Base-by-base conservation (phyloP, 805 yeast species). In the Candida lessepsii region DNA sequence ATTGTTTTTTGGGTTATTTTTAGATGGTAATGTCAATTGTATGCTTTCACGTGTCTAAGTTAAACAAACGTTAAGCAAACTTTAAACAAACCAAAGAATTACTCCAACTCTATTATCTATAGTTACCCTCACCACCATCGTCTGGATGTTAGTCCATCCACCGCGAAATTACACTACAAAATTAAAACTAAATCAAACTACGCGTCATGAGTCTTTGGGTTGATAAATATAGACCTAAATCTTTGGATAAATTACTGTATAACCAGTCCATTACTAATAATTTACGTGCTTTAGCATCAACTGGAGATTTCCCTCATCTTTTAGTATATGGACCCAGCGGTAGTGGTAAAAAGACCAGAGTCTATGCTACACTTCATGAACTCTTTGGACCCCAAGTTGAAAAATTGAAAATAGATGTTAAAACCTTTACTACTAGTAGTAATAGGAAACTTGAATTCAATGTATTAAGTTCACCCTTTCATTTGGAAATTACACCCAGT, bases 301-400 rank as follows among this genome's bases (percentile, higher is more conserved):
- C 86, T 2, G 90, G 89, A 0, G 97, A 93, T 59, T 82, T 93
- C 54, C 99, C 99, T 2, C 99, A 93, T 66, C 62, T 93, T 34
- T 67, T 93, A 19, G 77, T 93, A 2, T 91, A 91, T 58, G 99
- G 99, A 0, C 98, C 99, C 1, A 80, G 89, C 26, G 99, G 99
- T 4, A 87, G 95, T 11, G 99, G 99, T 43, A 93, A 93, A 59
- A 95, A 93, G 68, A 93, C 99, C 8, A 76, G 99, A 48, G 85
- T 89, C 6, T 74, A 88, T 61, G 80, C 95, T 5, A 73, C 95
- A 2, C 64, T 93, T 39, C 73, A 79, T 41, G 87, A 87, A 50
- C 71, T 93, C 25, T 93, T 83, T 54, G 98, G 98, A 0, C 61
- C 84, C 2, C 84, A 83, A 39, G 87, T 86, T 14, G 90, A 85